Evolutionary conservation across 225 moss, liverwort and hornwort species (phyloP).

Genomic region (Asterella californica): DNA sequence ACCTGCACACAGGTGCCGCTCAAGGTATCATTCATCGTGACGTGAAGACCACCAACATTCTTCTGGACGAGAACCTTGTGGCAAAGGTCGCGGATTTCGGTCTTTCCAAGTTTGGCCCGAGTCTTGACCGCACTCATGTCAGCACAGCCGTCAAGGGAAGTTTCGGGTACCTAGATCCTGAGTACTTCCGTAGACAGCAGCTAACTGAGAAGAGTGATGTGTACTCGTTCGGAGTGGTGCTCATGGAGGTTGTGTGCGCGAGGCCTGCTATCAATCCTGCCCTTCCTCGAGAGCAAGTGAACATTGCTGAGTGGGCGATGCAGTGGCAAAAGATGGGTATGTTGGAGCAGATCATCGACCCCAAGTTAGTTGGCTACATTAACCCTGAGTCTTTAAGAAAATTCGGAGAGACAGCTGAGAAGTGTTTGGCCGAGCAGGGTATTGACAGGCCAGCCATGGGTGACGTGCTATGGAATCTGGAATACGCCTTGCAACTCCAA

Average conservation of each 20-base stretch:
- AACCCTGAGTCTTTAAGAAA: constrained; percentile 63
- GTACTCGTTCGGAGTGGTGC: constrained; percentile 86
- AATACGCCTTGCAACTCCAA: constrained; percentile 79
- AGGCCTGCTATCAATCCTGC: constrained; percentile 81
- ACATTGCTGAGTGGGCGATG: constrained; percentile 91
- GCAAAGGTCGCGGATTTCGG: constrained; percentile 97
- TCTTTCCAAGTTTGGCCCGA: constrained; percentile 79
- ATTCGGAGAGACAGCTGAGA: constrained; percentile 92
- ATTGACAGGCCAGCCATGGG: constrained; percentile 88
- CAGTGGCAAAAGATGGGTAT: constrained; percentile 79
- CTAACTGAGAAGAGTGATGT: constrained; percentile 92
- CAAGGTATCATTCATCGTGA: constrained; percentile 96
- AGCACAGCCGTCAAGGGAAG: constrained; percentile 94
- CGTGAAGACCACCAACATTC: constrained; percentile 94
- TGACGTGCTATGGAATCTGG: constrained; percentile 92
- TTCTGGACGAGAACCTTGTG: constrained; percentile 91
- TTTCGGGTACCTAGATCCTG: constrained; percentile 87
- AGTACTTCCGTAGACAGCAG: constrained; percentile 87
- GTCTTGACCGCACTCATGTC: constrained; percentile 83
- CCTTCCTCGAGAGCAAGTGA: constrained; percentile 75
- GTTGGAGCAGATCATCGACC: constrained; percentile 82
- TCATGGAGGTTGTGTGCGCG: constrained; percentile 92
- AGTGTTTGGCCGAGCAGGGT: constrained; percentile 84
- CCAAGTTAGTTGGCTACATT: constrained; percentile 53
- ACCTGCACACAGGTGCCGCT: constrained; percentile 92